phyloP scores from a whole-genome alignment of 805 yeast genomes.

The Candida vaughaniae region DNA sequence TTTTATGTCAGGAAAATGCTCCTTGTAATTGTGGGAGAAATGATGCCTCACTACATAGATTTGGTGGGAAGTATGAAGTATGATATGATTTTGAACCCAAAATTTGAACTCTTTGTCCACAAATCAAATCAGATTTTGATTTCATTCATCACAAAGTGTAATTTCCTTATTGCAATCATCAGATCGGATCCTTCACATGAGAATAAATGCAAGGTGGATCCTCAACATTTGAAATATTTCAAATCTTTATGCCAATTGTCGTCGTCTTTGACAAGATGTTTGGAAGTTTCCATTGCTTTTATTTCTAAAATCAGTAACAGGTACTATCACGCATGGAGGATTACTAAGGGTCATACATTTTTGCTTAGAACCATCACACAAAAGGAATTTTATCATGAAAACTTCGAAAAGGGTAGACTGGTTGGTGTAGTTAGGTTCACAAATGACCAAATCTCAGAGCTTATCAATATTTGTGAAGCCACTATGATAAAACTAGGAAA shows the following conservation, averaged over 20 bases:
- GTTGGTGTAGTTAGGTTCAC: slow-evolving; percentile 17
- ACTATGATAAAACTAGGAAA: slow-evolving; percentile 24
- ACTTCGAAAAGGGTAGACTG: slow-evolving; percentile 14
- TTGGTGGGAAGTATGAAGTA: slow-evolving; percentile 34
- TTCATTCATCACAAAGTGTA: slow-evolving; percentile 30
- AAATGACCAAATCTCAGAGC: slow-evolving; percentile 23
- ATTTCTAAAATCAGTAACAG: slow-evolving; percentile 36
- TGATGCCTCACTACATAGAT: slow-evolving; percentile 36
- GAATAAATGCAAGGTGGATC: slow-evolving; percentile 15
- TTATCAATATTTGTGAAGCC: slow-evolving; percentile 25
- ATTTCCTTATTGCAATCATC: slow-evolving; percentile 26
- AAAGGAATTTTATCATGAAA: slow-evolving; percentile 27
- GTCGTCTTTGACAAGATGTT: slow-evolving; percentile 23
- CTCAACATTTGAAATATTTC: slow-evolving; percentile 17
- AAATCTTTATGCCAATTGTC: slow-evolving; percentile 21
- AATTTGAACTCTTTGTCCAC: slow-evolving; percentile 29
- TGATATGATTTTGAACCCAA: slow-evolving; percentile 39
- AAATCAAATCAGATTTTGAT: slow-evolving; percentile 29
- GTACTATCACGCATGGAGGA: slow-evolving; percentile 41
- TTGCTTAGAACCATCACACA: slow-evolving; percentile 29
- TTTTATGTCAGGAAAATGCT: slow-evolving; percentile 37
- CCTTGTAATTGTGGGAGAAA: slow-evolving; percentile 24
- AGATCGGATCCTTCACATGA: slow-evolving; percentile 22
- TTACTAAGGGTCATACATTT: slow-evolving; percentile 34
- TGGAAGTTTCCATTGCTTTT: slow-evolving; percentile 32